Percentiles rank a stretch among this genome's conserved stretches.
These are phyloP conservation scores for Dactylellina haptotyla DNA, from an alignment of 2,329 filamentous ascomycete genomes.

Conservation along the genomic window DNA sequence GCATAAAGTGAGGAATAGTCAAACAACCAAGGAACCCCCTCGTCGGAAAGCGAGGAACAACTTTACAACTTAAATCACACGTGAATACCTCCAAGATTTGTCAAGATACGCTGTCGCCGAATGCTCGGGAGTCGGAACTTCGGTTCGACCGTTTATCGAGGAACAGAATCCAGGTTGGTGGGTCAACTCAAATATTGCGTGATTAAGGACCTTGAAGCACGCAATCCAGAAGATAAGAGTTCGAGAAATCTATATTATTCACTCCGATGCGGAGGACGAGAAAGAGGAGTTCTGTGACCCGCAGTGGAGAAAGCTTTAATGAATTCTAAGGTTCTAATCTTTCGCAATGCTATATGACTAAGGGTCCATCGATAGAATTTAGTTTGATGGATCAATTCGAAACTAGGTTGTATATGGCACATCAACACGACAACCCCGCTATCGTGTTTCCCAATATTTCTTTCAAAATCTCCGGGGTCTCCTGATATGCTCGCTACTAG, in stretches of 20 bases:
- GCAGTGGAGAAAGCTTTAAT: neutral
- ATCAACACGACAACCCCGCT: no score
- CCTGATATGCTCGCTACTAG: no score
- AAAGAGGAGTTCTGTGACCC: no score
- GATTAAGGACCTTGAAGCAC: constrained; percentile 39
- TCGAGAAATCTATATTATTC: no score
- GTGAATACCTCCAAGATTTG: neutral
- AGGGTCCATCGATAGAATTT: no score
- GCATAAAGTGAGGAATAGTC: neutral
- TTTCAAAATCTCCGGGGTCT: no score
- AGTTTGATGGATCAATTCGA: no score
- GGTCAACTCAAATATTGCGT: constrained; percentile 40
- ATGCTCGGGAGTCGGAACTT: constrained; percentile 27
- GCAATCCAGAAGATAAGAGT: no score
- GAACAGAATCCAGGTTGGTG: constrained; percentile 37
- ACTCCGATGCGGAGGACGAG: no score
- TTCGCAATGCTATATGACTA: no score
- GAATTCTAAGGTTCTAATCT: neutral
- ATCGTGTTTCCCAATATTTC: no score
- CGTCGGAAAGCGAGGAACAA: neutral
- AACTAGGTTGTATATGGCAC: no score
- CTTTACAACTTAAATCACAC: neutral
- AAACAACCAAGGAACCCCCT: neutral
- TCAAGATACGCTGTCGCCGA: constrained; percentile 14
- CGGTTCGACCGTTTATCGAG: constrained; percentile 13